Evolutionary conservation across 2,329 filamentous ascomycete species (phyloP).

Genomic region (Cephalotrichum gorgonifer): DNA sequence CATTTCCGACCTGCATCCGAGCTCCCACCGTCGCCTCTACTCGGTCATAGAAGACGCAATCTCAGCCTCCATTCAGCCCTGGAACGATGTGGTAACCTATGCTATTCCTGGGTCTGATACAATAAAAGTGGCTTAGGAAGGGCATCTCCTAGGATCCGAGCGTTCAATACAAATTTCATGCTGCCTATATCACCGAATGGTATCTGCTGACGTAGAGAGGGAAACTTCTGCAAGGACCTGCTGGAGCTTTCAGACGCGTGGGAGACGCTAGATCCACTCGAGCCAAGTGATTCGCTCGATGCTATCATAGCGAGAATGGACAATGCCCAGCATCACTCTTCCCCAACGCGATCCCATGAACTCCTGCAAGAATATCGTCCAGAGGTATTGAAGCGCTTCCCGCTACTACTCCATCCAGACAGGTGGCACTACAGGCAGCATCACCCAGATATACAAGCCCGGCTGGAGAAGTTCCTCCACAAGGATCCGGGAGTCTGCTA

Average conservation of each 20-base stretch:
- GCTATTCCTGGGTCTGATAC: neutral
- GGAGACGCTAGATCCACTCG: neutral
- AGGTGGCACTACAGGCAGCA: neutral
- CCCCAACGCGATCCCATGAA: neutral
- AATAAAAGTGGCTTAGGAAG: slow-evolving; percentile 1
- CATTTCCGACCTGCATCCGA: slow-evolving; percentile 42
- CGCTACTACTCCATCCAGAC: neutral
- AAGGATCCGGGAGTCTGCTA: slow-evolving; percentile 2
- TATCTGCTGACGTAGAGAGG: neutral
- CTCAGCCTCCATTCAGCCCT: slow-evolving; percentile 30
- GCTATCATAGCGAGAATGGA: neutral
- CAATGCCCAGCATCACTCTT: neutral
- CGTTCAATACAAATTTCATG: neutral
- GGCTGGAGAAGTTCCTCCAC: slow-evolving; percentile 1
- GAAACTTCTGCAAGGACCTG: slow-evolving; percentile 3
- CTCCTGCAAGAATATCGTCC: neutral
- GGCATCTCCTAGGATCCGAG: slow-evolving; percentile 1
- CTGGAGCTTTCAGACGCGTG: neutral
- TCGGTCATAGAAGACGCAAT: slow-evolving; percentile 28
- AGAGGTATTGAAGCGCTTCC: neutral
- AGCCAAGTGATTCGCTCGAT: neutral
- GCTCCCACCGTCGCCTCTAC: slow-evolving; percentile 25
- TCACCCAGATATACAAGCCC: neutral
- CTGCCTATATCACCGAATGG: neutral
- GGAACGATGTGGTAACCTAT: slow-evolving; percentile 14